Evolutionary conservation across 495 filamentous ascomycete species (phyloP).

Genomic region (Talaromyces liani): DNA sequence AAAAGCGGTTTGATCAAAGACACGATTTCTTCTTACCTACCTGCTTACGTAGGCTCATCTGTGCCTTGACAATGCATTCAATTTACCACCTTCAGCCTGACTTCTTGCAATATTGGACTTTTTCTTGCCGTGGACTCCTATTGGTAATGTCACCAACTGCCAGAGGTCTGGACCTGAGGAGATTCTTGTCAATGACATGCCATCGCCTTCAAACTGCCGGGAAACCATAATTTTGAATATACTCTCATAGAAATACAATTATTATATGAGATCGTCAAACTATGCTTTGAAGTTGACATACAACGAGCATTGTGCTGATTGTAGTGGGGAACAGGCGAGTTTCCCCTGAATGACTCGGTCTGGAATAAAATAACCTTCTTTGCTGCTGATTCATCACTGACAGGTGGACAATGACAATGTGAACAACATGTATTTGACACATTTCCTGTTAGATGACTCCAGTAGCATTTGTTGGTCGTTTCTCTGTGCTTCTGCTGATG

Average conservation of each 20-base stretch:
- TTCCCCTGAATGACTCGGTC: neutral
- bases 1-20: neutral
- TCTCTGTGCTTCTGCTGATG: constrained; percentile 11
- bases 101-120: neutral
- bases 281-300: neutral
- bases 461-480: neutral
- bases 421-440: neutral
- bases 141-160: neutral
- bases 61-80: no score
- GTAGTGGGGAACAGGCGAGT: neutral
- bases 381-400: neutral
- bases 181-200: neutral
- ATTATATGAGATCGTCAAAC: neutral
- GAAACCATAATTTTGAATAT: neutral
- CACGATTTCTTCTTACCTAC: neutral
- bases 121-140: neutral
- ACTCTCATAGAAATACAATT: neutral
- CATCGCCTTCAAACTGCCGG: neutral
- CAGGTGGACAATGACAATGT: neutral
- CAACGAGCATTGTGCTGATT: no score
- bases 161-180: neutral
- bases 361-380: no score
- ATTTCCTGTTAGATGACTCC: neutral
- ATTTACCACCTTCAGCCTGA: no score
- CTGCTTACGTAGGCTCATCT: neutral